Evolutionary conservation across 192 early-diverging fungal genomes (phyloP).

Genomic region (Backusella tuberculispora): DNA sequence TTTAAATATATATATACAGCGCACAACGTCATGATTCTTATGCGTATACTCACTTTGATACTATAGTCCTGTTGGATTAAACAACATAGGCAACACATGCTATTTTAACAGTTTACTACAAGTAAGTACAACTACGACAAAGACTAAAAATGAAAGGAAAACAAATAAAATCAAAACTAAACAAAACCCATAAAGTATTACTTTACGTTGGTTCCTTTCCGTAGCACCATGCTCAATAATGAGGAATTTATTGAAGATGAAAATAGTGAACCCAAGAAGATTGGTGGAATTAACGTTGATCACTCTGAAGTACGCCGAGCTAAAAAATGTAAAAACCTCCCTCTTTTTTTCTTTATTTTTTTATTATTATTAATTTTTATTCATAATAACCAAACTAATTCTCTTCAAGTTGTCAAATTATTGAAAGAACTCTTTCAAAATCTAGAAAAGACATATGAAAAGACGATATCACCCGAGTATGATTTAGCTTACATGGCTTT

Average conservation of each 20-base stretch:
- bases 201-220: slow-evolving; percentile 66
- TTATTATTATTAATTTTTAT: background rate
- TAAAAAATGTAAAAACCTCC: slow-evolving; percentile 49
- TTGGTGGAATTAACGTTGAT: slow-evolving; percentile 51
- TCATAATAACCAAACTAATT: background rate
- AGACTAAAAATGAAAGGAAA: background rate
- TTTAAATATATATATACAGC: background rate
- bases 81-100: slow-evolving; percentile 89
- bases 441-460: slow-evolving; percentile 42
- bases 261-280: slow-evolving; percentile 47
- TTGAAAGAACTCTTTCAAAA: slow-evolving; percentile 57
- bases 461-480: slow-evolving; percentile 56
- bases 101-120: slow-evolving; percentile 86
- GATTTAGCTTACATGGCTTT: slow-evolving; percentile 65
- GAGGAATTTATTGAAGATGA: slow-evolving; percentile 48
- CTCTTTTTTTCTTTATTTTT: background rate
- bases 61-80: slow-evolving; percentile 69
- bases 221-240: slow-evolving; percentile 62
- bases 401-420: slow-evolving; percentile 49
- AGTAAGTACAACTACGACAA: slow-evolving; percentile 23
- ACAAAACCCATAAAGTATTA: slow-evolving; percentile 53
- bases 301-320: slow-evolving; percentile 48
- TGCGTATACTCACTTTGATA: background rate
- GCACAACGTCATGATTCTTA: too few relatives aligned
- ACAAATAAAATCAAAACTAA: background rate